Evolutionary conservation across 164 flowering plant species (phyloP).

Genomic region (Litsea cubeba): DNA sequence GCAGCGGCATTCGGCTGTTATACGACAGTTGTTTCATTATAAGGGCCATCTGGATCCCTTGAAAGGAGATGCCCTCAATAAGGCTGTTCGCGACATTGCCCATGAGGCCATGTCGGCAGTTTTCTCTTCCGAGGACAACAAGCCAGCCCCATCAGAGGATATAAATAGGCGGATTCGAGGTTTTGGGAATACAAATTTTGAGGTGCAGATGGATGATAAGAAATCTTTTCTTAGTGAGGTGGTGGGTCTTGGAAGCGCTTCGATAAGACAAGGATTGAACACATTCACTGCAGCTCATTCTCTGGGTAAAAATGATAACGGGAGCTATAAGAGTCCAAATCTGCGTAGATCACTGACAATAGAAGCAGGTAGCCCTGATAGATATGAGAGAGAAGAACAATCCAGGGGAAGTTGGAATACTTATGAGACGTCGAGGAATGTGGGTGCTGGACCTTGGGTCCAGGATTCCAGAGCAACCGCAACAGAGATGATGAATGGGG

Average conservation of each 20-base stretch:
- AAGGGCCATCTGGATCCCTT: conserved; percentile 84
- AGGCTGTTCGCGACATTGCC: conserved; percentile 88
- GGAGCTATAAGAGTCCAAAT: conserved; percentile 78
- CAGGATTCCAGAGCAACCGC: conserved; percentile 40
- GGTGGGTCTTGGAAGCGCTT: conserved; percentile 88
- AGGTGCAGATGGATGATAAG: conserved; percentile 66
- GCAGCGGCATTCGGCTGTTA: conserved; percentile 82
- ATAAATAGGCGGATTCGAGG: conserved; percentile 76
- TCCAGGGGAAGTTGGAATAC: conserved; percentile 31
- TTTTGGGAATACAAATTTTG: conserved; percentile 84
- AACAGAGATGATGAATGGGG: conserved; percentile 39
- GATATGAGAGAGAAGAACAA: conserved; percentile 49
- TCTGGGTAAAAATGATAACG: conserved; percentile 54
- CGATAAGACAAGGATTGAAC: conserved; percentile 78
- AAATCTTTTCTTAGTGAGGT: conserved; percentile 93
- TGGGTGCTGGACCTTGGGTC: conserved; percentile 50
- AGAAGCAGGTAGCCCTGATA: conserved; percentile 45
- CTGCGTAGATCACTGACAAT: conserved; percentile 72
- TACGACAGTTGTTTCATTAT: conserved; percentile 81
- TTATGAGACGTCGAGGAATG: conserved; percentile 40
- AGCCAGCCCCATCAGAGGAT: conserved; percentile 54
- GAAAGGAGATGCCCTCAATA: conserved; percentile 91
- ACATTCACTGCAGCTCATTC: conserved; percentile 62
- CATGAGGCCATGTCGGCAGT: conserved; percentile 80
- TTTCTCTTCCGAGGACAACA: conserved; percentile 65